phyloP scores from a whole-genome alignment of 495 filamentous ascomycete genomes.

The Jackrogersella multiformis region DNA sequence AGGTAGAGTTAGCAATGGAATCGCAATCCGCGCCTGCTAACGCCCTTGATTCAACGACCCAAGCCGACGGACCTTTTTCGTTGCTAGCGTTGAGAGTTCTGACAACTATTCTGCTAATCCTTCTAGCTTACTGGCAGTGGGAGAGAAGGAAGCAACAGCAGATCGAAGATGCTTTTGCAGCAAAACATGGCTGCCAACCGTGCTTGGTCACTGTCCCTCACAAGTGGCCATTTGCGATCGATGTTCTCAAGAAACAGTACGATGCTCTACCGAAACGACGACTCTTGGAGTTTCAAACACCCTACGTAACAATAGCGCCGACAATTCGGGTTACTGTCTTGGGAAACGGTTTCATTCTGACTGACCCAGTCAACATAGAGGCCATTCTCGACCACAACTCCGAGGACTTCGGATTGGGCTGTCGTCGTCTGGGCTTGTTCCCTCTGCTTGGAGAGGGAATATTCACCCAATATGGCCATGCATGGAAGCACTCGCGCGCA shows the following conservation, averaged over 20 bases:
- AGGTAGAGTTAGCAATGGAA: too few species aligned
- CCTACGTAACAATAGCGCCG: constrained; percentile 23
- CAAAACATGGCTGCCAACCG: constrained; percentile 39
- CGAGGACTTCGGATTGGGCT: constrained; percentile 50
- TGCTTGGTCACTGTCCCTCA: constrained; percentile 35
- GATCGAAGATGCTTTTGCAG: constrained; percentile 37
- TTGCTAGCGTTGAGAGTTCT: too few species aligned
- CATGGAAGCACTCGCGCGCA: constrained; percentile 64
- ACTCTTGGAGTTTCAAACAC: constrained; percentile 20
- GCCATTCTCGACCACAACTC: constrained; percentile 52
- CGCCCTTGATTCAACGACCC: too few species aligned
- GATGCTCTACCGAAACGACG: constrained; percentile 28
- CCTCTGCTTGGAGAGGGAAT: constrained; percentile 63
- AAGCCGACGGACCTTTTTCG: too few species aligned
- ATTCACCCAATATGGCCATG: constrained; percentile 62
- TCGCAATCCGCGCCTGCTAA: too few species aligned
- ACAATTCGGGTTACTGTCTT: constrained; percentile 32
- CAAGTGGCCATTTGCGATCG: constrained; percentile 48
- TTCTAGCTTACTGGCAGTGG: too few species aligned
- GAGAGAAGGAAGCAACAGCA: neutral
- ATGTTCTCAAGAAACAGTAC: constrained; percentile 45
- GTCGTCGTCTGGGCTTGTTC: constrained; percentile 46
- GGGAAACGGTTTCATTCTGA: constrained; percentile 46
- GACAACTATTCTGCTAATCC: too few species aligned
- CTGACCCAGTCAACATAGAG: constrained; percentile 56